phyloP scores from a whole-genome alignment of 805 yeast genomes.

The Lachancea meyersii region DNA sequence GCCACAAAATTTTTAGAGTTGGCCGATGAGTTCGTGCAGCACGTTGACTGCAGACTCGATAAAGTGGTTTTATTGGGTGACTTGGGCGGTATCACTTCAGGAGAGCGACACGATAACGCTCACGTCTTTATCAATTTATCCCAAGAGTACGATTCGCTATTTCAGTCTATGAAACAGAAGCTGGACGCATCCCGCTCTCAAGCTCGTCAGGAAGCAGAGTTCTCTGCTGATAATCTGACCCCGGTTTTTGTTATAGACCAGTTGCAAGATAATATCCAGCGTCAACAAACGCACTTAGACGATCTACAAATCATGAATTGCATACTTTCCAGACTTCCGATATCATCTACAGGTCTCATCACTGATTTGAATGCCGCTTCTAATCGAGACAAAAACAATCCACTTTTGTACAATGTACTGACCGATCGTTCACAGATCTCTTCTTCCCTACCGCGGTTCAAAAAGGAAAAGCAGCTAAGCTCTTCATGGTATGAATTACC shows the following conservation, averaged over 20 bases:
- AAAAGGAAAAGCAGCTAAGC: constrained; percentile 22
- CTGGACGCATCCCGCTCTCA: constrained; percentile 9
- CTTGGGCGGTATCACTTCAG: constrained; percentile 85
- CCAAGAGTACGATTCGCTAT: constrained; percentile 51
- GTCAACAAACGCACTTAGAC: constrained; percentile 46
- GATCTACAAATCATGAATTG: constrained; percentile 63
- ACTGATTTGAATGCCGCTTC: constrained; percentile 80
- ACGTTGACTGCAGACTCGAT: constrained; percentile 50
- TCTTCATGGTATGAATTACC: constrained; percentile 21
- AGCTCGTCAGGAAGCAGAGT: constrained; percentile 2
- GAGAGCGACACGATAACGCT: constrained; percentile 70
- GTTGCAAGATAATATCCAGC: constrained; percentile 10
- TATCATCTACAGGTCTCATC: constrained; percentile 70
- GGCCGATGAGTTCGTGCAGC: constrained; percentile 29
- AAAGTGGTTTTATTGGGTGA: constrained; percentile 75
- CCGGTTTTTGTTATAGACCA: constrained; percentile 16
- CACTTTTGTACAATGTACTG: constrained; percentile 79
- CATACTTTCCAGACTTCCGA: constrained; percentile 45
- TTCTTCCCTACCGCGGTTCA: constrained; percentile 75
- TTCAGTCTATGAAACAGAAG: constrained; percentile 8
- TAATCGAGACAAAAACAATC: constrained; percentile 48
- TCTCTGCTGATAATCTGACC: constrained; percentile 13
- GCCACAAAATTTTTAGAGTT: constrained; percentile 36
- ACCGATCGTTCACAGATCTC: constrained; percentile 90
- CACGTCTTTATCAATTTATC: constrained; percentile 82